Evolutionary conservation across 148 eudicot genomes (phyloP).

Genomic region (Silene uniflora): DNA sequence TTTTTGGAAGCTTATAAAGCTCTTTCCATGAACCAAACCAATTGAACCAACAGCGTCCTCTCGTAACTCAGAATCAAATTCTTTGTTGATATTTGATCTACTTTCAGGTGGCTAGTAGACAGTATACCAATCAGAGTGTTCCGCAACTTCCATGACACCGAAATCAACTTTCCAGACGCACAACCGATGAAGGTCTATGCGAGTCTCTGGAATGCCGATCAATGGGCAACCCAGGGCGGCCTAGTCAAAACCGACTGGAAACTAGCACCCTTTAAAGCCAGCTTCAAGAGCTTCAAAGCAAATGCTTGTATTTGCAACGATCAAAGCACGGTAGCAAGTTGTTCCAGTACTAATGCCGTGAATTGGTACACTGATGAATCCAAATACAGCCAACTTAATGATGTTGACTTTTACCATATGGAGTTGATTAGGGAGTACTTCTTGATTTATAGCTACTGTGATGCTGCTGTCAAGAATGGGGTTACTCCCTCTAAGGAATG

Average conservation of each 20-base stretch:
- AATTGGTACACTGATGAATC: conserved; percentile 9
- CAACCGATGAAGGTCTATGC: conserved; percentile 19
- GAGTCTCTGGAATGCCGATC: conserved; percentile 23
- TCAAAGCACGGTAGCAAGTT: not conserved
- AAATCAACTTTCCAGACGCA: conserved; percentile 12
- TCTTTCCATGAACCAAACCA: no score
- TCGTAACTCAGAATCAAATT: no score
- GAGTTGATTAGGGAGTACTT: conserved; percentile 10
- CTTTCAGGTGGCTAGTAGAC: conserved; percentile 48
- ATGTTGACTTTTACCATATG: not conserved
- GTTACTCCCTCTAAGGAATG: not conserved
- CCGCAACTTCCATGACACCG: not conserved
- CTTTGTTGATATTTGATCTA: no score
- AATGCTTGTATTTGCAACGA: conserved; percentile 4
- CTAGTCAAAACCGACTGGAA: not conserved
- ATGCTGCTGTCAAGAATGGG: not conserved
- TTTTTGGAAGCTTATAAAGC: no score
- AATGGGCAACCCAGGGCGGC: conserved; percentile 26
- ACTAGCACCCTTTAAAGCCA: not conserved
- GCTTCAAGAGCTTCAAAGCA: conserved; percentile 13
- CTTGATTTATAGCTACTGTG: conserved; percentile 25
- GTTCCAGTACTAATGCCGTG: not conserved
- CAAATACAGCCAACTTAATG: conserved; percentile 10
- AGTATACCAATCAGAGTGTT: conserved; percentile 18
- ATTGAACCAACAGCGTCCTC: no score